Evolutionary conservation across 1,284 basidiomycete species (phyloP).

Genomic region (Rhodofomes roseus): DNA sequence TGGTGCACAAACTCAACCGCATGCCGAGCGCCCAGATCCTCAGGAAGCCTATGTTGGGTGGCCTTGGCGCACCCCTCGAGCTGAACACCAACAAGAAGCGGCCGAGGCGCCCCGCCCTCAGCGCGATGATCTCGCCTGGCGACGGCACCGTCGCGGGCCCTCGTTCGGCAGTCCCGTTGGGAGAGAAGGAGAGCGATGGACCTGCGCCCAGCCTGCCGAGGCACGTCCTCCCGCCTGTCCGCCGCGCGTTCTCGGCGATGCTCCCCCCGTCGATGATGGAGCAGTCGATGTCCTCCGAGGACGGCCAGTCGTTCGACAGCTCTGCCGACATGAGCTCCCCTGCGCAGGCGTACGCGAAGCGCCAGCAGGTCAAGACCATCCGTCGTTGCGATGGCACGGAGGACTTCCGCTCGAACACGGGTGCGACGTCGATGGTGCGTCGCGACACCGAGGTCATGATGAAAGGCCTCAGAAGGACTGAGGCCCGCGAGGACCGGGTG

Average conservation of each 20-base stretch:
- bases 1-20: slow-evolving; percentile 59
- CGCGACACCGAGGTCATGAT: slow-evolving; percentile 32
- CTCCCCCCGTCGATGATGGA: slow-evolving; percentile 48
- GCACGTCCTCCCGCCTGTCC: slow-evolving; percentile 41
- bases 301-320: slow-evolving; percentile 39
- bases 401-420: slow-evolving; percentile 67
- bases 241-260: slow-evolving; percentile 74
- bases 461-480: slow-evolving; percentile 41
- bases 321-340: slow-evolving; percentile 71
- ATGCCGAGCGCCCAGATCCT: slow-evolving; percentile 44
- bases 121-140: slow-evolving; percentile 52
- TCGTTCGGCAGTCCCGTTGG: slow-evolving; percentile 32
- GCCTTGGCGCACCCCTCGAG: slow-evolving; percentile 52
- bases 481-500: slow-evolving; percentile 15
- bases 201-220: slow-evolving; percentile 11
- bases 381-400: slow-evolving; percentile 76
- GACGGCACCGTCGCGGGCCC: slow-evolving; percentile 29
- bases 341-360: slow-evolving; percentile 70
- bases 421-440: slow-evolving; percentile 46
- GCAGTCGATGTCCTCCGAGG: slow-evolving; percentile 50
- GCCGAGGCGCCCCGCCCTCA: slow-evolving; percentile 60
- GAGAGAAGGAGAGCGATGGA: slow-evolving; percentile 12
- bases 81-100: slow-evolving; percentile 48
- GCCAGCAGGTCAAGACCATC: slow-evolving; percentile 70
- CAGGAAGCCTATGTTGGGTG: slow-evolving; percentile 54